Conservation (phyloP, 208 protist species). For the Crithidia fasciculata region DNA sequence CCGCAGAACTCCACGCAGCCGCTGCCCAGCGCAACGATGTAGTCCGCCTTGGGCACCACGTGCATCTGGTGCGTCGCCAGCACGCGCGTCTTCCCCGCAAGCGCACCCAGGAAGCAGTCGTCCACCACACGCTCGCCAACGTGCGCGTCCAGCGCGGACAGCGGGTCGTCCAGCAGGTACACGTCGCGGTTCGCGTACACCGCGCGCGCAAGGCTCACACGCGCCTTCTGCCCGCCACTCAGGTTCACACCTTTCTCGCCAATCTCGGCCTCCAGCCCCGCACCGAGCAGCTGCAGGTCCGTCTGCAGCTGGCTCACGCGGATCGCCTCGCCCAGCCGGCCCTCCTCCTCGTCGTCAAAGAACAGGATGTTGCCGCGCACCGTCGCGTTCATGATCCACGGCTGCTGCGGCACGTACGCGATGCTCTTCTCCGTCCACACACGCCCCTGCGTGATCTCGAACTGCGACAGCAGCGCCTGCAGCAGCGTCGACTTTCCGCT, state of each 20-base stretch:
- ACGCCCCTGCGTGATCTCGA: slow-evolving; percentile 35
- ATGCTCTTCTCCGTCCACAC: slow-evolving; percentile 43
- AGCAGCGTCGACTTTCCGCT: slow-evolving; percentile 79
- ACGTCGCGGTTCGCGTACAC: no score
- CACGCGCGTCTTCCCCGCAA: slow-evolving; percentile 79
- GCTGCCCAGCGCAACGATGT: slow-evolving; percentile 76
- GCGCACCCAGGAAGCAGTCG: slow-evolving; percentile 40
- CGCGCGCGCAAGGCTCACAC: no score
- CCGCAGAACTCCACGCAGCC: slow-evolving; percentile 47
- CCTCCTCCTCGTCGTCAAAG: slow-evolving; percentile 55
- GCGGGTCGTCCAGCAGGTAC: slow-evolving; percentile 80
- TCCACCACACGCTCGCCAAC: slow-evolving; percentile 66
- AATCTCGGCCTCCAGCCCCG: slow-evolving; percentile 44
- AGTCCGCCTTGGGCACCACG: slow-evolving; percentile 68
- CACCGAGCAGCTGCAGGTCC: slow-evolving; percentile 71
- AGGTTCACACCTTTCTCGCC: slow-evolving; percentile 55
- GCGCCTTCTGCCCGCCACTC: not conserved
- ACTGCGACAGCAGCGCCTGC: slow-evolving; percentile 38
- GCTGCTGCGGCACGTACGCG: slow-evolving; percentile 88
- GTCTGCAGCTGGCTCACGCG: slow-evolving; percentile 53
- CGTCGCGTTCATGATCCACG: slow-evolving; percentile 92
- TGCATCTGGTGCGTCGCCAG: slow-evolving; percentile 94
- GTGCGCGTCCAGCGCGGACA: slow-evolving; percentile 93
- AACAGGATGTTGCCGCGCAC: slow-evolving; percentile 93
- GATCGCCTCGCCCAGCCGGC: slow-evolving; percentile 36